Base-by-base conservation (phyloP, 1,139 yeast species). In the Diutina mesorugosa region DNA sequence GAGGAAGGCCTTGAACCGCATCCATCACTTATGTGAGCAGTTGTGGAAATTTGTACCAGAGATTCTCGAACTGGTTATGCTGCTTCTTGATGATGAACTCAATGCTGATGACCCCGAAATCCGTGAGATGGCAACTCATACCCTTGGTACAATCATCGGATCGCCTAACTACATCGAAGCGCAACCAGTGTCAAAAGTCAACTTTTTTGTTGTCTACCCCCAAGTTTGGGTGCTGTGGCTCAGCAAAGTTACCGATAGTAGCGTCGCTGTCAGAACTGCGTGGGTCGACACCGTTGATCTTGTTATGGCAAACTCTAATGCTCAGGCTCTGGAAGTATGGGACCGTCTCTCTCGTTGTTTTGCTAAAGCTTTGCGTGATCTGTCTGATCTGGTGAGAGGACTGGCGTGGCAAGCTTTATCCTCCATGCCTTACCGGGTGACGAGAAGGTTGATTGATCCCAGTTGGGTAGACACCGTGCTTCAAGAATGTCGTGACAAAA, bases 21-120 rank as follows among this genome's bases (percentile, higher is more conserved):
- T 87, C 6, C 96, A 90, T 64, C 74, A 70, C 32, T 70, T 90
- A 46, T 74, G 87, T 0, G 72, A 84, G 6, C 85, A 85, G 60
- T 73, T 90, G 4, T 91, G 97, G 97, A 79, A 75, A 60, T 77
- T 80, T 57, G 84, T 84, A 0, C 97, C 97, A 0, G 93, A 87
- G 50, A 71, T 89, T 38, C 71, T 90, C 30, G 77, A 80, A 3
- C 83, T 95, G 0, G 87, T 87, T 0, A 80, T 89, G 76, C 95
- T 96, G 0, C 79, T 89, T 58, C 73, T 90, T 6, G 90, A 88
- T 61, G 93, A 88, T 64, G 96, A 90, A 61, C 71, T 91, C 56
- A 83, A 80, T 60, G 86, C 93, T 0, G 93, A 87, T 55, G 83
- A 85, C 61, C 81, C 80, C 30, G 69, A 74, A 21, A 74, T 87